These are phyloP conservation scores for Oropetium thomaeum DNA, from an alignment of 176 grass and related monocot genomes.

Conservation along the genomic window DNA sequence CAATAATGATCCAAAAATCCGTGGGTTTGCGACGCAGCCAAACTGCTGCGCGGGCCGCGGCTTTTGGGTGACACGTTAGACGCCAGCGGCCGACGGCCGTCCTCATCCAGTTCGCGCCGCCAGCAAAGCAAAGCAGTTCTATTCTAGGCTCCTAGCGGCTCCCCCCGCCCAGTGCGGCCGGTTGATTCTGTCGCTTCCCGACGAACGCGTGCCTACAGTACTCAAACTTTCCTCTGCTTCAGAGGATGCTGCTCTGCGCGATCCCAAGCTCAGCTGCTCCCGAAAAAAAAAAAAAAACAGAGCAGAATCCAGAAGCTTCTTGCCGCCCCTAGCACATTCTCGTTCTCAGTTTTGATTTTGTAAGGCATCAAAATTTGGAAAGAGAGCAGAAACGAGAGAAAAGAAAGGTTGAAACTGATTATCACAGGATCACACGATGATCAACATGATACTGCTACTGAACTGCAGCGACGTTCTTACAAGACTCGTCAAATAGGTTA, in stretches of 20 bases:
- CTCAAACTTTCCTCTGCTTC: not conserved
- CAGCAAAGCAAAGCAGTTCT: not conserved
- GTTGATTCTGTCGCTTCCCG: not conserved
- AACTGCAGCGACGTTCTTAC: not conserved
- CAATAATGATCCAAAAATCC: not conserved
- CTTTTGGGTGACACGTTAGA: not conserved
- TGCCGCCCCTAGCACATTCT: no score
- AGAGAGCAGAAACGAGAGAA: no score
- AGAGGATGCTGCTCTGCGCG: not conserved
- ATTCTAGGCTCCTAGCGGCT: not conserved
- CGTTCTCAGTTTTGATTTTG: not conserved
- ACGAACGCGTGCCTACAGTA: not conserved
- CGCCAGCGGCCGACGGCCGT: not conserved
- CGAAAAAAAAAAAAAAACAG: no score
- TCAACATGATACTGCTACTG: no score
- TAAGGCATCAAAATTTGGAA: not conserved
- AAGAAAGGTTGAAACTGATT: not conserved
- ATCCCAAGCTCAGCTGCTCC: not conserved
- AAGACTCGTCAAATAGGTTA: not conserved
- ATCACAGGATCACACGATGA: not conserved
- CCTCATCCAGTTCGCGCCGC: not conserved
- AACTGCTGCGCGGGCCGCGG: not conserved
- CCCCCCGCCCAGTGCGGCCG: not conserved
- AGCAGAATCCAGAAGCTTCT: not conserved
- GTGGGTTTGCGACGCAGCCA: not conserved